Evolutionary conservation across 2,329 filamentous ascomycete species (phyloP), one percentile per base, ranked within the genome.

Genomic region (Fusarium sp.): DNA sequence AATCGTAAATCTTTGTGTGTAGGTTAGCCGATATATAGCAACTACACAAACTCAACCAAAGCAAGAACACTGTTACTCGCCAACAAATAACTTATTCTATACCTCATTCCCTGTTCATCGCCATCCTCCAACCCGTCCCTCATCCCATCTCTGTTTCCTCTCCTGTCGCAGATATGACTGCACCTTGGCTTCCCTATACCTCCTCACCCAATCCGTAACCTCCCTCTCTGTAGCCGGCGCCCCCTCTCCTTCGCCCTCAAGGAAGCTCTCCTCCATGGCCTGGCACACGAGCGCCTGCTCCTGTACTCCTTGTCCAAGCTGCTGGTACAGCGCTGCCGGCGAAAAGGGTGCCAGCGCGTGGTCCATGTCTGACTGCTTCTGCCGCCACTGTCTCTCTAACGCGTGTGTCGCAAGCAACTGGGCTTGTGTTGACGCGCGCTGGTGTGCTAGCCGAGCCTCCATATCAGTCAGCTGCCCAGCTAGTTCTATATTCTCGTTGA

Each of bases 91-190:
- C 37, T 58, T 24, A 7, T 31, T 52, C 27, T 31, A 29, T 52
- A 52, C 18, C 16, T 1, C 27, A 45, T 31, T 10, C 43, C 20
- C 9, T 20, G 43, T 27, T 91, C 86, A 96, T 79, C 96, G 90
- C 97, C 97, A 98, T 1, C 97, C 97, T 13, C 96, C 96, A 37
- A 98, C 96, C 76, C 96, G 88, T 27, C 96, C 95, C 84, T 98
- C 96, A 81, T 98, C 97, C 97, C 97, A 98, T 77, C 97, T 89
- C 79, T 95, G 93, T 83, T 95, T 97, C 75, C 94, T 90, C 85
- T 98, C 97, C 80, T 92, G 91, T 67, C 97, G 88, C 64, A 95
- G 86, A 80, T 97, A 97, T 71, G 92, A 92, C 67, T 93, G 85
- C 77, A 93, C 93, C 80, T 92, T 94, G 11, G 93, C 94, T 77